phyloP scores from a whole-genome alignment of 2,329 filamentous ascomycete species.

The Scorias spongiosa region DNA sequence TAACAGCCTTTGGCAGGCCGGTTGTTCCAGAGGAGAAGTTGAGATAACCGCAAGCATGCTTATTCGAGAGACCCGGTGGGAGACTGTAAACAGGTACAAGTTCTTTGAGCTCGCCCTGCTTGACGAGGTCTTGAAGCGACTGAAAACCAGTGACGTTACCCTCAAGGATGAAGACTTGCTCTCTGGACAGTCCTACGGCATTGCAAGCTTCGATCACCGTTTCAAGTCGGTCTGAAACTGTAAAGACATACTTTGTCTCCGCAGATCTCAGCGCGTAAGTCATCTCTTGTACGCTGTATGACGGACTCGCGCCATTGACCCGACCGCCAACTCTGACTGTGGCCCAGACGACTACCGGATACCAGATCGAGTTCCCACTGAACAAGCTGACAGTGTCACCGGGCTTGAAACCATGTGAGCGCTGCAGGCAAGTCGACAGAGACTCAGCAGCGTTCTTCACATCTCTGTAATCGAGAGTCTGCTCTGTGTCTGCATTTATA shows the following conservation, averaged over 20 bases:
- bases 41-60: slow-evolving; percentile 34
- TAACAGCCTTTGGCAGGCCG: slow-evolving; percentile 32
- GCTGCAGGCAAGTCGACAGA: slow-evolving; percentile 44
- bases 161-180: slow-evolving; percentile 39
- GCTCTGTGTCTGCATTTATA: slow-evolving; percentile 42
- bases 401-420: slow-evolving; percentile 35
- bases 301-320: slow-evolving; percentile 46
- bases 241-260: slow-evolving; percentile 41
- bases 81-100: slow-evolving; percentile 35
- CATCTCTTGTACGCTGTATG: slow-evolving; percentile 52
- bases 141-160: slow-evolving; percentile 33
- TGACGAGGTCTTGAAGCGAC: slow-evolving; percentile 28
- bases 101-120: slow-evolving; percentile 19
- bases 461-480: slow-evolving; percentile 39
- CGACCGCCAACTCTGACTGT: slow-evolving; percentile 38
- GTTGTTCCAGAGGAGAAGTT: slow-evolving; percentile 32
- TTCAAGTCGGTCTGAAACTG: slow-evolving; percentile 35
- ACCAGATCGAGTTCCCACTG: slow-evolving; percentile 49
- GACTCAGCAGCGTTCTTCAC: slow-evolving; percentile 41
- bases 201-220: slow-evolving; percentile 38
- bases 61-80: slow-evolving; percentile 36
- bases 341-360: slow-evolving; percentile 46
- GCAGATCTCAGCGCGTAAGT: slow-evolving; percentile 44
- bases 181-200: slow-evolving; percentile 34
- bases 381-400: slow-evolving; percentile 45